Conservation (phyloP, 495 filamentous ascomycete species). For the Beverwykella pulmonaria region DNA sequence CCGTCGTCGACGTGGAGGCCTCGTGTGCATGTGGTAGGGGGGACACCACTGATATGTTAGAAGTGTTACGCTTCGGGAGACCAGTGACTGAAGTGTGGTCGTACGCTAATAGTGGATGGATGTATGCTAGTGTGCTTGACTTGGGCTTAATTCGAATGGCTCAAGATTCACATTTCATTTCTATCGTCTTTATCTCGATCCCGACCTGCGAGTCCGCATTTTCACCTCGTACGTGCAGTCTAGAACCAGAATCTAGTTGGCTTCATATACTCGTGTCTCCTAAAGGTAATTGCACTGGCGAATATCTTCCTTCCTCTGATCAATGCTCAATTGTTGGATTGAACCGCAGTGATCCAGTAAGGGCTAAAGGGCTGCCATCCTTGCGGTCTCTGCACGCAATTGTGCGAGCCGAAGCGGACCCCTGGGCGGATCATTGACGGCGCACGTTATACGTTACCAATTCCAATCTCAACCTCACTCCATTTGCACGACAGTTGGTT, state of each 20-base stretch:
- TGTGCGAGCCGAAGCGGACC: background rate
- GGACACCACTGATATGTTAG: background rate
- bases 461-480: background rate
- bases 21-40: background rate
- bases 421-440: background rate
- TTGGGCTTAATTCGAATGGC: no score
- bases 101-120: background rate
- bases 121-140: no score
- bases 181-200: no score
- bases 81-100: no score
- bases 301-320: no score
- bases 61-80: background rate
- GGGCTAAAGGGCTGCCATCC: background rate
- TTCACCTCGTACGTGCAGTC: no score
- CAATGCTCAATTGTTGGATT: no score
- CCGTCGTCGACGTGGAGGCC: background rate
- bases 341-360: background rate
- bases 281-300: no score
- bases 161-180: no score
- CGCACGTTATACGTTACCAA: background rate
- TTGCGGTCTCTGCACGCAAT: background rate
- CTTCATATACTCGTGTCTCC: no score
- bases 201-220: no score
- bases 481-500: background rate
- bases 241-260: no score